These are phyloP conservation scores for Ceratobasidium papillatum DNA, from an alignment of 1,284 basidiomycete genomes.

Conservation along the genomic window DNA sequence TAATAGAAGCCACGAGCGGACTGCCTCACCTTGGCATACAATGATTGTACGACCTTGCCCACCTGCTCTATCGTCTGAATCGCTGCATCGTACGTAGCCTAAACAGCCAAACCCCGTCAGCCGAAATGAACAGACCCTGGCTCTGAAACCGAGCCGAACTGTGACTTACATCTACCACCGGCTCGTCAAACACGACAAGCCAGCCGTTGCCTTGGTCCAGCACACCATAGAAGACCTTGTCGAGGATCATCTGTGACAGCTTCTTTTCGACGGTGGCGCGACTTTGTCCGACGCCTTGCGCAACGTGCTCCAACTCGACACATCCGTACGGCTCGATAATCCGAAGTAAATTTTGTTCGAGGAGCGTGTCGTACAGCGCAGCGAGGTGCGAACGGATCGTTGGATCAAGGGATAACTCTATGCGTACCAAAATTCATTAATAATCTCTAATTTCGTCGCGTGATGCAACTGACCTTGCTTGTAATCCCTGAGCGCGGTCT, in stretches of 20 bases:
- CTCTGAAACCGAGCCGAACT: background rate
- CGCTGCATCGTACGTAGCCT: conserved; percentile 88
- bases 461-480: conserved; percentile 70
- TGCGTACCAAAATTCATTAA: background rate
- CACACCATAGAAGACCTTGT: conserved; percentile 93
- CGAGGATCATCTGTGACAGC: conserved; percentile 97
- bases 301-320: conserved; percentile 91
- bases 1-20: conserved; percentile 3
- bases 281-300: conserved; percentile 88
- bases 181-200: conserved; percentile 87
- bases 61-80: conserved; percentile 91
- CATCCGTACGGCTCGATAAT: conserved; percentile 96
- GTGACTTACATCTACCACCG: conserved; percentile 77
- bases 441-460: background rate
- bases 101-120: conserved; percentile 33
- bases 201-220: conserved; percentile 95
- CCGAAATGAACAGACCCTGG: background rate
- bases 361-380: conserved; percentile 91
- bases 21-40: conserved; percentile 81
- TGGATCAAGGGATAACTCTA: conserved; percentile 91
- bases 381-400: conserved; percentile 95
- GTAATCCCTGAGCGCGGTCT: conserved; percentile 87
- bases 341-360: conserved; percentile 93
- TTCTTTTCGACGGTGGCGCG: conserved; percentile 89
- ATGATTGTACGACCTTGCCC: conserved; percentile 87